phyloP scores from a whole-genome alignment of 2,329 filamentous ascomycete genomes.

The Trichoderma koningii region DNA sequence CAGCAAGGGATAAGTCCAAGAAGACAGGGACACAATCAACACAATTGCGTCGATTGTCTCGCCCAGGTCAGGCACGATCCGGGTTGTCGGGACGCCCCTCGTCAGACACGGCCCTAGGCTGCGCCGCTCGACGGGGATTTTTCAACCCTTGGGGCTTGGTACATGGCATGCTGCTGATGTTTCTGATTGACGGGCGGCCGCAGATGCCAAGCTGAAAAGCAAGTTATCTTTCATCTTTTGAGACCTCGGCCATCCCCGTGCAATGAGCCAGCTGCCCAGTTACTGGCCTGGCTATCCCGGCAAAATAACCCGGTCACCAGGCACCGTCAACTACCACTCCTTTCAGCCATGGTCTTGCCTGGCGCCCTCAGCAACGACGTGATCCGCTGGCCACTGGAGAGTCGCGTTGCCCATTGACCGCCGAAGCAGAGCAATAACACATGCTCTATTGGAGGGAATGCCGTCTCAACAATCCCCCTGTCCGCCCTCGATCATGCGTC shows the following conservation, averaged over 20 bases:
- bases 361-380: conserved; percentile 2
- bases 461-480: neutral
- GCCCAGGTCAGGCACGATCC: conserved; percentile 18
- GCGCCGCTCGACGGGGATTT: conserved; percentile 7
- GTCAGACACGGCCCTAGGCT: conserved; percentile 12
- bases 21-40: conserved; percentile 9
- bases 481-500: conserved; percentile 5
- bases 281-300: conserved; percentile 18
- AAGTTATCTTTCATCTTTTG: conserved; percentile 10
- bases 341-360: conserved; percentile 18
- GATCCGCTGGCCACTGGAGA: conserved; percentile 8
- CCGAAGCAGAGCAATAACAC: conserved; percentile 1
- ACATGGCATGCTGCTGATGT: conserved; percentile 6
- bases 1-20: too few species aligned
- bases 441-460: conserved; percentile 5
- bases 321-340: neutral
- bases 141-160: neutral
- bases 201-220: conserved; percentile 1
- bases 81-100: conserved; percentile 26
- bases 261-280: conserved; percentile 13
- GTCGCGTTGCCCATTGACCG: neutral
- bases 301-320: conserved; percentile 21
- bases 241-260: conserved; percentile 26
- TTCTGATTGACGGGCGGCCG: conserved; percentile 14
- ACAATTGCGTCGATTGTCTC: conserved; percentile 15